Percentiles rank a stretch among this genome's conserved stretches.
Conservation (phyloP, 2,329 filamentous ascomycete species). For the Beauveria bassiana region DNA sequence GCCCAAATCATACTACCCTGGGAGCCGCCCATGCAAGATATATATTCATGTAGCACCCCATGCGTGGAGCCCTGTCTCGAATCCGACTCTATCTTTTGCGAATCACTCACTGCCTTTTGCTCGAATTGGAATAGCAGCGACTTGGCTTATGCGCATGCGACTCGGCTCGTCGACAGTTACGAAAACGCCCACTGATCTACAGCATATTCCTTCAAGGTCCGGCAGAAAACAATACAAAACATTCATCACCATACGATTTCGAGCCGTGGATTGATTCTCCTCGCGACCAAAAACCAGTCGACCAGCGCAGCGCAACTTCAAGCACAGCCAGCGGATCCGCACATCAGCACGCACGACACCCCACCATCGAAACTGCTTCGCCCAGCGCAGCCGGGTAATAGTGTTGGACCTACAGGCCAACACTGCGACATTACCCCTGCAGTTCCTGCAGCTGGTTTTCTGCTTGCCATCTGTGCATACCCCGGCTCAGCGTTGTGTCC, state of each 20-base stretch:
- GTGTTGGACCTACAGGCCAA: constrained; percentile 2
- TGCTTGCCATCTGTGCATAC: constrained; percentile 6
- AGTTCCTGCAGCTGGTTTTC: constrained; percentile 6
- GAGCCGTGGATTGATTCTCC: neutral
- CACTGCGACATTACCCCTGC: constrained; percentile 5
- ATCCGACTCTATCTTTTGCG: neutral
- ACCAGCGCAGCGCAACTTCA: neutral
- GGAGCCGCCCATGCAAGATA: constrained; percentile 7
- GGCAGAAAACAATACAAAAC: neutral
- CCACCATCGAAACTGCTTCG: constrained; percentile 5
- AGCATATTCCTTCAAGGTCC: neutral
- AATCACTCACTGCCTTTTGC: neutral
- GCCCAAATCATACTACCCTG: constrained; percentile 5
- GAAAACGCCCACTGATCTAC: neutral
- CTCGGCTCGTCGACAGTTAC: neutral
- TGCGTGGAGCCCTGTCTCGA: constrained; percentile 7
- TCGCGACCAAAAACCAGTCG: neutral
- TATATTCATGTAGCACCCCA: constrained; percentile 10
- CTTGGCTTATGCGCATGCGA: neutral
- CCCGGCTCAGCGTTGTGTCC: neutral
- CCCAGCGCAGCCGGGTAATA: neutral
- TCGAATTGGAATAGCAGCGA: neutral
- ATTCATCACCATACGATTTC: neutral
- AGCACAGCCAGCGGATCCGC: constrained; percentile 4
- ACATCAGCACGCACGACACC: neutral